Conservation (phyloP, 192 early-diverging fungal genomes). For the Paraglomus occultum region DNA sequence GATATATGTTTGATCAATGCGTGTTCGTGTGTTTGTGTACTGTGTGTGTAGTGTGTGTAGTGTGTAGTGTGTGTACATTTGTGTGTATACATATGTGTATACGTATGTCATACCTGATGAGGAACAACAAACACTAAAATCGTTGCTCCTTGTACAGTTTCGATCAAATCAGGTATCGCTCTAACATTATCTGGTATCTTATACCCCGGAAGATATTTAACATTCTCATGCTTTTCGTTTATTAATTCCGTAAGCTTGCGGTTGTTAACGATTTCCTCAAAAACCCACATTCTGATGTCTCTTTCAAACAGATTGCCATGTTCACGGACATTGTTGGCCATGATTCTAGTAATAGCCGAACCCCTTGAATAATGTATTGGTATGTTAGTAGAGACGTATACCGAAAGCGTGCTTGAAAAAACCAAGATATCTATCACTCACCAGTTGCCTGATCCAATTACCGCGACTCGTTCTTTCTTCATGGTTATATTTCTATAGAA, state of each 20-base stretch:
- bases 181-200: conserved; percentile 81
- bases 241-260: conserved; percentile 90
- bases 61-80: too few relatives aligned
- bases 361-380: conserved; percentile 66
- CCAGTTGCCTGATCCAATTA: conserved; percentile 98
- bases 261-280: conserved; percentile 85
- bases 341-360: conserved; percentile 88
- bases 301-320: conserved; percentile 65
- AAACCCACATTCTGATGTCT: conserved; percentile 93
- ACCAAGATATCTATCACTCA: conserved; percentile 39
- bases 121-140: conserved; percentile 93
- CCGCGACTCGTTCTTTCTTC: conserved; percentile 69
- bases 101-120: conserved; percentile 61
- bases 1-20: neutral
- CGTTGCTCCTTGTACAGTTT: conserved; percentile 80
- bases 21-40: neutral
- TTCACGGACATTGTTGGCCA: conserved; percentile 76
- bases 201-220: conserved; percentile 85
- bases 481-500: too few relatives aligned
- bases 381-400: neutral
- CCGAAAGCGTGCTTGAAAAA: neutral
- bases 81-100: too few relatives aligned
- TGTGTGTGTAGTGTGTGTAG: neutral
- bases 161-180: conserved; percentile 78
- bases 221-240: conserved; percentile 92